Conservation (phyloP, 176 grass and related monocot species). For the Luzula sylvatica region DNA sequence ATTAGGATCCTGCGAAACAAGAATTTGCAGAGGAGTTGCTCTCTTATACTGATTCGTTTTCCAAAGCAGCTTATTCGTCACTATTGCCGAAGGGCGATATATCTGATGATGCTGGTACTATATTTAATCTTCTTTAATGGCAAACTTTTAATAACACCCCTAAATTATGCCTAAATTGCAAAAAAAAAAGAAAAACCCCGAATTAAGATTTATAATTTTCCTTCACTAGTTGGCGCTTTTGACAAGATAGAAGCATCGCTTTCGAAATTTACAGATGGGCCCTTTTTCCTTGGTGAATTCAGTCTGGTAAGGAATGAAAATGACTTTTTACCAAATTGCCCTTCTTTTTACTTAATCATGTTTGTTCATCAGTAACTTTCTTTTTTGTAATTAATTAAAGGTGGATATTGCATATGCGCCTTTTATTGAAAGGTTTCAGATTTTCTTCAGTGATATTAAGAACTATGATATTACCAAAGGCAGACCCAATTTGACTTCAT, state of each 20-base stretch:
- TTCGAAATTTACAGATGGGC: constrained; percentile 59
- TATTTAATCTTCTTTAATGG: no score
- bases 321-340: background rate
- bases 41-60: constrained; percentile 30
- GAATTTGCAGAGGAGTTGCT: constrained; percentile 57
- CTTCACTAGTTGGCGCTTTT: constrained; percentile 38
- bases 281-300: constrained; percentile 64
- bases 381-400: constrained; percentile 19
- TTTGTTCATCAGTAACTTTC: background rate
- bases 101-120: constrained; percentile 34
- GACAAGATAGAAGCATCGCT: constrained; percentile 59
- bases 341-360: background rate
- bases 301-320: constrained; percentile 55
- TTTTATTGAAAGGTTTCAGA: constrained; percentile 50
- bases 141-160: no score
- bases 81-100: constrained; percentile 25
- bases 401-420: constrained; percentile 64
- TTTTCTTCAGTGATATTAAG: constrained; percentile 38
- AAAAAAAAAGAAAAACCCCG: no score
- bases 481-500: constrained; percentile 47
- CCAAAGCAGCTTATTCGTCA: constrained; percentile 21
- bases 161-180: no score
- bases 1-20: constrained; percentile 51
- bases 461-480: constrained; percentile 54
- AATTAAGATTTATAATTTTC: background rate